These are phyloP conservation scores for Kalmusia sp. DNA, from an alignment of 2,329 filamentous ascomycete species.

Conservation along the genomic window DNA sequence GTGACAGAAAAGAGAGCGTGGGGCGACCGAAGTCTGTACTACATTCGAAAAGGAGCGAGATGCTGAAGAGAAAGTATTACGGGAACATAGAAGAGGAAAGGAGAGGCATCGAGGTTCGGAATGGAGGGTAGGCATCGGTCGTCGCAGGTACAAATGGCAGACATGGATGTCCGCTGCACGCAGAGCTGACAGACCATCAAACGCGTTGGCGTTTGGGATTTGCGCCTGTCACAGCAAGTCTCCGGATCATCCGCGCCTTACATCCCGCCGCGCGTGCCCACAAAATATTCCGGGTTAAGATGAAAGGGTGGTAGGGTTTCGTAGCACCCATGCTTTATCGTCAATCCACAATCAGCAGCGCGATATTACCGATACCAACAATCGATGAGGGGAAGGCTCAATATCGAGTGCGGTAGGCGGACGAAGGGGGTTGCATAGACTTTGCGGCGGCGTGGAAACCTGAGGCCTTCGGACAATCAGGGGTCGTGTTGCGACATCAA, in stretches of 20 bases:
- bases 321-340: not conserved
- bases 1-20: conserved; percentile 21
- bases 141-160: conserved; percentile 40
- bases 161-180: conserved; percentile 37
- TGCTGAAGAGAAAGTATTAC: conserved; percentile 29
- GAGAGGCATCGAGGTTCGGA: conserved; percentile 24
- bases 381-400: not conserved
- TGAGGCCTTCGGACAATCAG: conserved; percentile 2
- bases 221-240: conserved; percentile 32
- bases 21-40: conserved; percentile 13
- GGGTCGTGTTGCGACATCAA: conserved; percentile 1
- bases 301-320: conserved; percentile 21
- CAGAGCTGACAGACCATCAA: conserved; percentile 36
- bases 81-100: conserved; percentile 26
- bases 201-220: conserved; percentile 46
- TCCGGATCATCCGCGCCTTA: conserved; percentile 9
- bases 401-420: not conserved
- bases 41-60: conserved; percentile 17
- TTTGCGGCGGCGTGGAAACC: not conserved
- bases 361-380: not conserved
- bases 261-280: not conserved
- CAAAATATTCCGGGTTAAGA: conserved; percentile 13
- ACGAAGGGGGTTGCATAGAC: not conserved
- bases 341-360: not conserved
- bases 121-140: conserved; percentile 32